Evolutionary conservation across 202 grass and related monocot species (phyloP).

Genomic region (Schoenoplectus triqueter): DNA sequence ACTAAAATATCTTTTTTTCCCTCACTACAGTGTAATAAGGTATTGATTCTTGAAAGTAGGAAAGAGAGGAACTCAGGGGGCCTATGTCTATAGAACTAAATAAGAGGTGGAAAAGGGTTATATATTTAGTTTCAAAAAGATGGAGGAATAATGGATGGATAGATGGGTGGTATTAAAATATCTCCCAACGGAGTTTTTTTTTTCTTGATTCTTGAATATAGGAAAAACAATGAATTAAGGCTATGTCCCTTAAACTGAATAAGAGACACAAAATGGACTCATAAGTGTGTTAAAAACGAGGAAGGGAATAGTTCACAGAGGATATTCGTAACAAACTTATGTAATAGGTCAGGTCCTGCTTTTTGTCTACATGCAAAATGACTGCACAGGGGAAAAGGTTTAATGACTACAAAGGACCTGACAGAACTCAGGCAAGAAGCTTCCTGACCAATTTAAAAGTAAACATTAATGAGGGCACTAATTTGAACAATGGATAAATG

Average conservation of each 20-base stretch:
- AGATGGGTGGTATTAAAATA: constrained; percentile 9
- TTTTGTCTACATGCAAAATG: background rate
- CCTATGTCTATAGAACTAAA: constrained; percentile 1
- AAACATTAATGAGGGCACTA: background rate
- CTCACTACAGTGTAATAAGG: background rate
- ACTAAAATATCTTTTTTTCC: constrained; percentile 1
- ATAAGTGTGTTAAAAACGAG: background rate
- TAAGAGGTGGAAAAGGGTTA: background rate
- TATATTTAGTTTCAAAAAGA: constrained; percentile 10
- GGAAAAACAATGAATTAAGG: background rate
- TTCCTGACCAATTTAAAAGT: background rate
- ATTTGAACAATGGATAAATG: constrained; percentile 5
- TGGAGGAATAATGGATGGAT: background rate
- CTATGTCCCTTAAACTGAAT: constrained; percentile 13
- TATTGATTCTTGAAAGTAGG: constrained; percentile 22
- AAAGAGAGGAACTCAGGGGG: background rate
- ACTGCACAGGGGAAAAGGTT: background rate
- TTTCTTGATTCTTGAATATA: constrained; percentile 28
- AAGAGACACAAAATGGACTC: constrained; percentile 9
- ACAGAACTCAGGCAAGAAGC: background rate
- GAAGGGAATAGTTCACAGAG: background rate
- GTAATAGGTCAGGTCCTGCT: background rate
- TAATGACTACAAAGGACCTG: background rate
- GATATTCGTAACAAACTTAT: background rate
- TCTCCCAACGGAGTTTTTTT: background rate